phyloP scores from a whole-genome alignment of 75 land plant species.

The Selaginella tamariscina region DNA sequence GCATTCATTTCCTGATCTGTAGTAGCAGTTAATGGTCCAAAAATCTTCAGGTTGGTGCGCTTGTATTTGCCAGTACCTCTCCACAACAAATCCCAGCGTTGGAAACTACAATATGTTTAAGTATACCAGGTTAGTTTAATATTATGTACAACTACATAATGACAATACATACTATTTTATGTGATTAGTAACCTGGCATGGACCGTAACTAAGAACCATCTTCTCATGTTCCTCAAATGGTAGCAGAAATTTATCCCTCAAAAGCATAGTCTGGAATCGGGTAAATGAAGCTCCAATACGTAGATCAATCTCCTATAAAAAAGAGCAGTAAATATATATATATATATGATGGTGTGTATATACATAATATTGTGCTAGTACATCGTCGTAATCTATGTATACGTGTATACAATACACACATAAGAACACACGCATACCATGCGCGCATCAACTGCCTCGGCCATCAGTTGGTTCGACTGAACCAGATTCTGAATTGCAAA shows the following conservation, averaged over 20 bases:
- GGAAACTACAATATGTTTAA: conserved; percentile 47
- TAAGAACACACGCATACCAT: no score
- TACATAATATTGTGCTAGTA: neutral
- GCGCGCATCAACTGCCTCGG: no score
- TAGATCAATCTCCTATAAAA: conserved; percentile 70
- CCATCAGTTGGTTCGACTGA: no score
- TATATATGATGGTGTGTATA: neutral
- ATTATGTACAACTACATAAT: neutral
- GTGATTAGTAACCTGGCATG: conserved; percentile 72
- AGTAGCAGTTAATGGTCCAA: conserved; percentile 78
- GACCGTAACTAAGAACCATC: conserved; percentile 78
- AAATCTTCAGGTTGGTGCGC: conserved; percentile 89
- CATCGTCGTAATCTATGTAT: neutral
- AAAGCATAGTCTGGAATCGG: conserved; percentile 82
- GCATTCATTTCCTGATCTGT: conserved; percentile 66
- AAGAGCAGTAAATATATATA: neutral
- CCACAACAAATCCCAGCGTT: conserved; percentile 87
- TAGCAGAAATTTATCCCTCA: conserved; percentile 58
- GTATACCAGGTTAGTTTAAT: neutral
- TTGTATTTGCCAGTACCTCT: conserved; percentile 83
- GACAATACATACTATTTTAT: neutral
- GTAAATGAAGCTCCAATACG: conserved; percentile 93
- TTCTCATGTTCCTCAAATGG: conserved; percentile 61
- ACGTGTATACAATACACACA: neutral
- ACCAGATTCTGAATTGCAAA: no score